Base-by-base conservation (phyloP, 2,329 filamentous ascomycete genomes). In the Colletotrichum musae region DNA sequence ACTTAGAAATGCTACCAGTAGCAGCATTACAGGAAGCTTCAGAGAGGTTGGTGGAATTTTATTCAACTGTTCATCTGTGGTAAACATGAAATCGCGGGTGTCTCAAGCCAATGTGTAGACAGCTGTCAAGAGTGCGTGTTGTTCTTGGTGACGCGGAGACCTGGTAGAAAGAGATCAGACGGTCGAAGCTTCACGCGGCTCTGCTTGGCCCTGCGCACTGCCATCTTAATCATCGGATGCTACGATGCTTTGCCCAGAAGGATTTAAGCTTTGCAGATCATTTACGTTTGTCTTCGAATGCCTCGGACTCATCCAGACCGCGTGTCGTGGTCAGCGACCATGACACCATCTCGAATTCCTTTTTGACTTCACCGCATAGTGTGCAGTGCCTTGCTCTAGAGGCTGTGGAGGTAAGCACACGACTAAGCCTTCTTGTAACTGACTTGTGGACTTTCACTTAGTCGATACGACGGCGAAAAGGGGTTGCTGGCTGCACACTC, bases 101-200 rank as follows among this genome's bases (percentile, higher is more conserved):
- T 50, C 60, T 59, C 54, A 45, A 5, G 13, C 36, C 47, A 16
- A 45, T 3, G 5, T 32, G 5, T n/a, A n/a, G 28, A 7, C 3
- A 16, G 12, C 32, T n/a, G 28, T 50, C 36, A 10, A 10, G 16
- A 9, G 16, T 7, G 2, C 10, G 24, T n/a, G 4, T 36, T 12
- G 24, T 36, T 21, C 21, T 51, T 18, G 13, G 6, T 28, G 13
- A 2, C 2, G 32, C 9, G 7, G 32, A 36, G 7, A 10, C 32
- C 9, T 36, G 32, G 32, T 7, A 36, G 7, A 36, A 36, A 36
- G 32, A 54, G 53, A 56, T 66, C 50, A n/a, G 66, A 69, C 39
- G 62, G 18, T 26, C 5, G 16, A 57, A 51, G 45, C 45, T 51
- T 18, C 12, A 13, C 41, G 26, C 43, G 24, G 66, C 62, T 61